Evolutionary conservation across 1,284 basidiomycete genomes (phyloP), one percentile per base, ranked within the genome.

Genomic region (Flammula alnicola): DNA sequence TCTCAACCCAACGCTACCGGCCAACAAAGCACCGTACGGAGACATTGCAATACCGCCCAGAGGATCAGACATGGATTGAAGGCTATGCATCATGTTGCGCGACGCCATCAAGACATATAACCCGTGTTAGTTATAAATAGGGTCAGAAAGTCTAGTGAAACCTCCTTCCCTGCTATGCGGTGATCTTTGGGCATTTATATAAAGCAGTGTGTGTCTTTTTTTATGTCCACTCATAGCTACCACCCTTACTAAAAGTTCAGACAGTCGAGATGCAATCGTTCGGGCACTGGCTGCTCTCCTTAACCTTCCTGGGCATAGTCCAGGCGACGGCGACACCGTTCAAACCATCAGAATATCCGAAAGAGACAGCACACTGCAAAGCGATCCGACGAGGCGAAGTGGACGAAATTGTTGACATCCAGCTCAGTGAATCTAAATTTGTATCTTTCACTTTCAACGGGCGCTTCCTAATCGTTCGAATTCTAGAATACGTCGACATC

Each of bases 401-500:
- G 2, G 47, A 59, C n/a, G 54, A 54, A 36, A 39, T 63, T 5
- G 63, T 66, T 9, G 58, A 71, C 38, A 70, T 81, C 23, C 54
- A 64, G 11, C 64, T 81, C 5, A 66, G 79, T 64, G 35, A 12
- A 62, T 51, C 25, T 8, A 6, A 17, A 4, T 11, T 14, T n/a
- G 5, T 19, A 27, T 42, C 11, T 6, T 38, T 17, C 9, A 12
- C 1, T 40, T 17, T 23, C 12, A 27, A 7, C n/a, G 19, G 10
- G 14, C 11, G 40, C 36, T 19, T 8, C 19, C n/a, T 16, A 39
- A 35, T 11, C 25, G 16, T 4, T 25, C 37, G 17, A 14, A 25
- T 26, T 14, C n/a, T 23, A 88, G 86, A 77, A 51, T 88, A 88
- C 63, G 76, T 83, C 14, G 78, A 88, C 35, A 61, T 86, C 41